Conservation (phyloP, 257 asterid species). For the Solanum chiquidenum region DNA sequence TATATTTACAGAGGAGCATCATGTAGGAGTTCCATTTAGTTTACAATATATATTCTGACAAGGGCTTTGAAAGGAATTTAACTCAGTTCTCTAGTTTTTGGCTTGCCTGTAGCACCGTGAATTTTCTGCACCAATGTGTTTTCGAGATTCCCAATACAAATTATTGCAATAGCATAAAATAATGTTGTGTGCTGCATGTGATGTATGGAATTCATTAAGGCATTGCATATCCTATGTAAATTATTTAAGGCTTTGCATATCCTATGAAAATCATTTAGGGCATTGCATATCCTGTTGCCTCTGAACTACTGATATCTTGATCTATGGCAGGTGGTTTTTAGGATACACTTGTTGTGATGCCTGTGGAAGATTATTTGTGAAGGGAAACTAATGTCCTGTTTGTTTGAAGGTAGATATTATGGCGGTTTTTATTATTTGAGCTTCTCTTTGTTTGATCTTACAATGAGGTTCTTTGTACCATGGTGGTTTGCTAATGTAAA, state of each 20-base stretch:
- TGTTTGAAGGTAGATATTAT: slow-evolving; percentile 64
- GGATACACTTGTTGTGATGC: slow-evolving; percentile 99
- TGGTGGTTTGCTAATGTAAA: neutral
- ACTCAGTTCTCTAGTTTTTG: neutral
- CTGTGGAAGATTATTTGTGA: slow-evolving; percentile 90
- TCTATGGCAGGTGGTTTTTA: slow-evolving; percentile 76
- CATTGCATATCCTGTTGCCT: neutral
- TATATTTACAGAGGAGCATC: neutral
- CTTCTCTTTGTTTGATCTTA: neutral
- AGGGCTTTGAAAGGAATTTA: neutral
- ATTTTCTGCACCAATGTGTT: neutral
- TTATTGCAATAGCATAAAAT: neutral
- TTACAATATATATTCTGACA: neutral
- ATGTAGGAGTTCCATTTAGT: neutral
- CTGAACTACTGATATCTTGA: neutral
- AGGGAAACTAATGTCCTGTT: slow-evolving; percentile 94
- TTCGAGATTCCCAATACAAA: neutral
- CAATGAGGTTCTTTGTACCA: neutral
- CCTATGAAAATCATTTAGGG: neutral
- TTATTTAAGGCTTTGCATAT: neutral
- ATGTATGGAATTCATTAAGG: neutral
- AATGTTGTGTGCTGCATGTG: neutral
- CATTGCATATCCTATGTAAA: neutral
- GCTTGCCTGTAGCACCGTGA: neutral
- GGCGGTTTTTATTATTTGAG: neutral